Evolutionary conservation across 139 green algal genomes (phyloP), one percentile per base, ranked within the genome.

Genomic region (Micractinium conductrix): DNA sequence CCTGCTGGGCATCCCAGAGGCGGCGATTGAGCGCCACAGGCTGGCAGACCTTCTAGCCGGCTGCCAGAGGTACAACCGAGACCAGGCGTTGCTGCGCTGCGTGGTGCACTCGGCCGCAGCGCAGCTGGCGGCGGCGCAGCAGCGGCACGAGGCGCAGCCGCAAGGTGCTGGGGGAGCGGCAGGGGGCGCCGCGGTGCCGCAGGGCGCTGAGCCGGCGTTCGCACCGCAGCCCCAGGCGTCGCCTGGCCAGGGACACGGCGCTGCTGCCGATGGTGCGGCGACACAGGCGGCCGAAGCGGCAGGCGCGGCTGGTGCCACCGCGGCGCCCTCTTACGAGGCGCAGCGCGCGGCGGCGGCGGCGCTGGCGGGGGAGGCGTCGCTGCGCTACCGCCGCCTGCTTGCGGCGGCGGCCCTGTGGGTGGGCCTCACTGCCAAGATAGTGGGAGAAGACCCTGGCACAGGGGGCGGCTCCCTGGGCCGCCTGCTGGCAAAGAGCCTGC

Each of bases 1-100:
- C 62, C 62, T 84, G 62, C 43, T 84, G 78, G 78, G 78, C 14
- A 63, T 84, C 43, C 62, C 78, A 35, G 78, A 75, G 21, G n/a
- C 63, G 0, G 21, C 78, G 9, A 62, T 84, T 16, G 14, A 75
- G 78, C 62, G 35, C 2, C 33, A 50, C 78, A n/a, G 22, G 35
- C 78, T 84, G 62, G n/a, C 4, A 2, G 42, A 74, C n/a, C 21
- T 84, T 21, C 19, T 84, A 63, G 44, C 12, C 19, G 21, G 33
- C 22, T 67, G 65, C 43, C 42, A 62, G 14, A 17, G 30, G 1
- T 74, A 84, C 78, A 84, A 84, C 62, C 42, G 33, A n/a, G 16
- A 75, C n/a, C 62, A 75, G 26, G 78, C 78, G 42, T 42, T 44
- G 22, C 26, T 63, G 62, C 50, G 37, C 40, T 50, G 37, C 37